Evolutionary conservation across 306 rosid genomes (phyloP).

Genomic region (Malus sieversii): DNA sequence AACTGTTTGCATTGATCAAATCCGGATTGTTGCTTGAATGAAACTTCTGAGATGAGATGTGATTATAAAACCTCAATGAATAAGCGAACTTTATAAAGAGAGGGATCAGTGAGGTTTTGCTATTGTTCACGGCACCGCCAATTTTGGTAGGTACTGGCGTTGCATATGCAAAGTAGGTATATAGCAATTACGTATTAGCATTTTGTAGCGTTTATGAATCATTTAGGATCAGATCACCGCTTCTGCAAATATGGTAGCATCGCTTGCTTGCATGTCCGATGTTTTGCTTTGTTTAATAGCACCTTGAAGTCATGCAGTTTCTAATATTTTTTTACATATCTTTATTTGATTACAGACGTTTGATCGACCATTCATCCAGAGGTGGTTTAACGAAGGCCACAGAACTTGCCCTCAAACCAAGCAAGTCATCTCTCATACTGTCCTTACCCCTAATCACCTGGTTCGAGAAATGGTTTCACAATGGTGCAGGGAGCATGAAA

Average conservation of each 20-base stretch:
- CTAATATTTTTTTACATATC: background rate
- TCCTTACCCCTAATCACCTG: slow-evolving; percentile 52
- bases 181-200: background rate
- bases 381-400: slow-evolving; percentile 73
- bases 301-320: background rate
- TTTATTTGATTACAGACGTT: slow-evolving; percentile 46
- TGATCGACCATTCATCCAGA: slow-evolving; percentile 55
- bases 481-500: slow-evolving; percentile 56
- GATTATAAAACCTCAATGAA: background rate
- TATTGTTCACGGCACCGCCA: background rate
- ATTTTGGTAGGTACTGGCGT: background rate
- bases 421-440: slow-evolving; percentile 47
- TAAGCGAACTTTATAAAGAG: background rate
- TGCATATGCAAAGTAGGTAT: background rate
- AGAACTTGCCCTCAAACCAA: slow-evolving; percentile 66
- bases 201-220: background rate
- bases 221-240: background rate
- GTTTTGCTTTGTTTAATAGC: background rate
- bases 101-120: background rate
- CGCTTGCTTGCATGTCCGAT: background rate
- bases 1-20: background rate
- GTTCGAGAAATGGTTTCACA: slow-evolving; percentile 51
- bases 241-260: background rate
- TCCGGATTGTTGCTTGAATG: background rate
- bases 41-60: background rate